A percentile compares a stretch with the other conserved stretches of the same genome.
Conservation (phyloP, 441 rosid genomes). For the Francoa sonchifolia region DNA sequence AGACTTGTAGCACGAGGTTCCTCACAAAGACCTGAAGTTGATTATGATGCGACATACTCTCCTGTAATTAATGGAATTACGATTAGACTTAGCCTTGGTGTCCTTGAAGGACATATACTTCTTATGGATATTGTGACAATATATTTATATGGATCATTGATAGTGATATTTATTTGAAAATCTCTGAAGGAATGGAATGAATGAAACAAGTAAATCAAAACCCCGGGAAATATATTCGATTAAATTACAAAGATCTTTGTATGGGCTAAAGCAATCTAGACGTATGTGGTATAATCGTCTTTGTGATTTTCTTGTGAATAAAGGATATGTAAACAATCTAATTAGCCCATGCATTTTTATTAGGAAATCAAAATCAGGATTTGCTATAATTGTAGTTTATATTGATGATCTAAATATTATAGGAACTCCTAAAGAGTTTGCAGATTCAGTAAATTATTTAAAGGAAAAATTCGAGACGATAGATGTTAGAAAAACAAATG, state of each 20-base stretch:
- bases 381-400: neutral
- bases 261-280: constrained; percentile 3
- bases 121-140: constrained; percentile 7
- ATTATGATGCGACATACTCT: constrained; percentile 9
- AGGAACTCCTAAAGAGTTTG: too few species aligned
- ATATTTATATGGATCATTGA: constrained; percentile 4
- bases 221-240: neutral
- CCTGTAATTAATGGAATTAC: constrained; percentile 6
- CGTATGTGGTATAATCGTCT: constrained; percentile 6
- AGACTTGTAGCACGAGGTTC: constrained; percentile 1
- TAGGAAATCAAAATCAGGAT: neutral
- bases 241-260: constrained; percentile 2
- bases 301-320: neutral
- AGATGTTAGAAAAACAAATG: too few species aligned
- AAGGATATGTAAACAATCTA: neutral
- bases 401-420: neutral
- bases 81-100: too few species aligned
- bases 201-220: neutral
- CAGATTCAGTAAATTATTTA: too few species aligned
- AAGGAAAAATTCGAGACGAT: too few species aligned
- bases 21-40: constrained; percentile 2
- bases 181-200: constrained; percentile 1
- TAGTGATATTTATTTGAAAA: constrained; percentile 8
- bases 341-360: neutral
- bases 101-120: too few species aligned